A percentile compares a stretch with the other conserved stretches of the same genome.
phyloP scores from a whole-genome alignment of 805 yeast genomes.

The Cyberlindnera xishuangbannaensis region DNA sequence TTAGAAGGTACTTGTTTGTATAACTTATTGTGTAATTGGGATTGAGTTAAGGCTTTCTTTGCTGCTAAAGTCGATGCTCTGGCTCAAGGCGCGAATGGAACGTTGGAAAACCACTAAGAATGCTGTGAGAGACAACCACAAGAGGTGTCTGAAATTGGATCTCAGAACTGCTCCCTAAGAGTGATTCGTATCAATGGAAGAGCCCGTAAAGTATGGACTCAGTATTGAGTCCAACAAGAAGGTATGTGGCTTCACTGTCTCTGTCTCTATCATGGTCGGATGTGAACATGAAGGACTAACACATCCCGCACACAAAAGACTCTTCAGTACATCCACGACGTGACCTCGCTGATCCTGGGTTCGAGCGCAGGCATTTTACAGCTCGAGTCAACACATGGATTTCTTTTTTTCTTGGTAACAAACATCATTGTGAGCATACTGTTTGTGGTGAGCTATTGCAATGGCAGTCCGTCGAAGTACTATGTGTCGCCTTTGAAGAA shows the following conservation, averaged over 20 bases:
- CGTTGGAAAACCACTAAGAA: no score
- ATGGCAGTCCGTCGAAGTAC: constrained; percentile 6
- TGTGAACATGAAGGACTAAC: neutral
- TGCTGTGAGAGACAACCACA: no score
- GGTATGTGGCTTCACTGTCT: constrained; percentile 4
- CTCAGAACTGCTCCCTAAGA: no score
- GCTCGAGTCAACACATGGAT: constrained; percentile 21
- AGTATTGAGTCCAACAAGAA: constrained; percentile 14
- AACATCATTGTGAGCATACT: constrained; percentile 5
- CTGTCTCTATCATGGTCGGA: neutral
- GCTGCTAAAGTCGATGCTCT: no score
- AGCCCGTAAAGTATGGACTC: constrained; percentile 19
- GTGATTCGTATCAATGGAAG: no score
- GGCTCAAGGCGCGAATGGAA: no score
- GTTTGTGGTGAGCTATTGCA: constrained; percentile 8
- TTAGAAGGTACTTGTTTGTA: no score
- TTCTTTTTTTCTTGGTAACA: constrained; percentile 14
- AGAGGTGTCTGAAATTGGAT: no score
- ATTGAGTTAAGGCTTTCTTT: no score
- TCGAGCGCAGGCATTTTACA: constrained; percentile 22
- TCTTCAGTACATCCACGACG: constrained; percentile 22
- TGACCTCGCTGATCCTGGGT: constrained; percentile 21
- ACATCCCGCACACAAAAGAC: no score
- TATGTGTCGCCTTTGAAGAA: constrained; percentile 14
- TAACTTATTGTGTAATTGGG: no score